These are phyloP conservation scores for Trichoderma aggressivum DNA, from an alignment of 2,329 filamentous ascomycete genomes.

Conservation along the genomic window DNA sequence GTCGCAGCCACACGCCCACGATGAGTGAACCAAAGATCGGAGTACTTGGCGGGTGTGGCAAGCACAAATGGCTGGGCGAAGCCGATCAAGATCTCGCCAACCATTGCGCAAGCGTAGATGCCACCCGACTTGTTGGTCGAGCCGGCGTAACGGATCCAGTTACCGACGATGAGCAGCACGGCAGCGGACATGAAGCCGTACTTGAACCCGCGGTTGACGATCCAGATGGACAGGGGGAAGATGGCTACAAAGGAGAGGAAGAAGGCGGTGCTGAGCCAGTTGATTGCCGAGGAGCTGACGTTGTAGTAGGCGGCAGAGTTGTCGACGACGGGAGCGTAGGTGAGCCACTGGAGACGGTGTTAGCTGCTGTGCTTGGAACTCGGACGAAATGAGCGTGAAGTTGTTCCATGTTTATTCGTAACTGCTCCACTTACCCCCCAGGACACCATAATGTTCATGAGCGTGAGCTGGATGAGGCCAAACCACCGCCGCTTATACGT, in stretches of 20 bases:
- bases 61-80: constrained; percentile 91
- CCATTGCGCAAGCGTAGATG: constrained; percentile 74
- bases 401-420: background rate
- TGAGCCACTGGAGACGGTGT: constrained; percentile 66
- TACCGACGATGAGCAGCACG: constrained; percentile 72
- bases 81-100: constrained; percentile 87
- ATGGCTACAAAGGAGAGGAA: constrained; percentile 77
- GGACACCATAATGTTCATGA: constrained; percentile 89
- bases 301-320: constrained; percentile 72
- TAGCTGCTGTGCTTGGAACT: background rate
- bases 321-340: constrained; percentile 78
- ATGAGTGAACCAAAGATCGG: constrained; percentile 91
- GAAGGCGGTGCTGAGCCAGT: constrained; percentile 89
- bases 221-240: constrained; percentile 70
- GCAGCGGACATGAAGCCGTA: constrained; percentile 71
- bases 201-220: constrained; percentile 77
- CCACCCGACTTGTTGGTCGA: constrained; percentile 53
- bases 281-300: constrained; percentile 72
- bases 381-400: background rate
- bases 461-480: constrained; percentile 74
- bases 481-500: constrained; percentile 86
- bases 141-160: constrained; percentile 87
- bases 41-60: constrained; percentile 83
- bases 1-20: constrained; percentile 81
- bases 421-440: constrained; percentile 76